Conservation (phyloP, 2,329 filamentous ascomycete species). For the Paraphoma chrysanthemicola region DNA sequence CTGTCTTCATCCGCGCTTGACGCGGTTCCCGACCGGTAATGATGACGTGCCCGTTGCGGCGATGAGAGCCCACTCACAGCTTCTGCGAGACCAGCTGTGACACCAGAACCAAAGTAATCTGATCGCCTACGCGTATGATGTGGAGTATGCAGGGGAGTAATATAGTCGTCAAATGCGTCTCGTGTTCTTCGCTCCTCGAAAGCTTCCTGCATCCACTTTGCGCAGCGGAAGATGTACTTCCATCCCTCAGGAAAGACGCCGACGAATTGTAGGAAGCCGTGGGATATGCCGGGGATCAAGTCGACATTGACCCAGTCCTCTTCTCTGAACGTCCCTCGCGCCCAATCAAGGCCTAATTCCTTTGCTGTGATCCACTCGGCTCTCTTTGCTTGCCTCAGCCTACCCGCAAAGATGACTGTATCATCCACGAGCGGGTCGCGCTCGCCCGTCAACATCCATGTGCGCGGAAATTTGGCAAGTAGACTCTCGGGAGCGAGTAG, state of each 20-base stretch:
- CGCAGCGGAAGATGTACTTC: constrained; percentile 82
- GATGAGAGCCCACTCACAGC: constrained; percentile 65
- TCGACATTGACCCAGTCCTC: constrained; percentile 81
- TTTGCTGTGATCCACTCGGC: constrained; percentile 62
- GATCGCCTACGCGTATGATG: constrained; percentile 66
- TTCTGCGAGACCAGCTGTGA: constrained; percentile 76
- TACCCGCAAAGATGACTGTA: constrained; percentile 92
- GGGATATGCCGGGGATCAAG: constrained; percentile 85
- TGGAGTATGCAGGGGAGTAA: constrained; percentile 22
- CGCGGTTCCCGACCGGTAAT: constrained; percentile 60
- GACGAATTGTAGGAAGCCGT: constrained; percentile 94
- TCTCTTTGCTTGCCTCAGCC: constrained; percentile 79
- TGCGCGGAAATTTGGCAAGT: constrained; percentile 88
- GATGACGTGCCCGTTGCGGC: constrained; percentile 50
- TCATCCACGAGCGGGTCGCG: constrained; percentile 95
- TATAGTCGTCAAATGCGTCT: constrained; percentile 21
- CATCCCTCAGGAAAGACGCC: constrained; percentile 87
- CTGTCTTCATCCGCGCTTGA: constrained; percentile 80
- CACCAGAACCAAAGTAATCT: constrained; percentile 73
- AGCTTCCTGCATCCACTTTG: constrained; percentile 80
- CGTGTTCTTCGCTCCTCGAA: constrained; percentile 59
- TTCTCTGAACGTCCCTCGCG: constrained; percentile 67
- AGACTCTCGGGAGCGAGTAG: constrained; percentile 86
- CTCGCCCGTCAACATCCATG: constrained; percentile 92
- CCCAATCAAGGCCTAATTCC: constrained; percentile 63